Conservation (phyloP, 208 protist species). For the Trypanosoma melophagium region DNA sequence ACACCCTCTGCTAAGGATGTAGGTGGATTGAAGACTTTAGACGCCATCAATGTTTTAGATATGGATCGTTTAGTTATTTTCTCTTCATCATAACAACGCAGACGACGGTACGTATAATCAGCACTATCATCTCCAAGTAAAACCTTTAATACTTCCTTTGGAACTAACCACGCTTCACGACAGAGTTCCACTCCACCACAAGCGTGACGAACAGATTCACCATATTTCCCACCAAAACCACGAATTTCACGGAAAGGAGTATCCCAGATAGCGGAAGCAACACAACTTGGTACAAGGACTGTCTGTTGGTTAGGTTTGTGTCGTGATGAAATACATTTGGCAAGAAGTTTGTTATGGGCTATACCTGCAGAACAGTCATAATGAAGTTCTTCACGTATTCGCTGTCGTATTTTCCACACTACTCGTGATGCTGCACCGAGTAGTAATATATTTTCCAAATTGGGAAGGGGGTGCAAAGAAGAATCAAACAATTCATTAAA, state of each 20-base stretch:
- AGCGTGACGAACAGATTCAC: conserved; percentile 37
- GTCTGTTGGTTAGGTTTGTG: conserved; percentile 90
- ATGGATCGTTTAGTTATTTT: conserved; percentile 40
- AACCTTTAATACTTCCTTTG: conserved; percentile 13
- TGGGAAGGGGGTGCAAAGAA: conserved; percentile 46
- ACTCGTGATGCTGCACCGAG: conserved; percentile 66
- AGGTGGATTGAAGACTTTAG: conserved; percentile 62
- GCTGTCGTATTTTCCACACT: conserved; percentile 52
- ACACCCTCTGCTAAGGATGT: conserved; percentile 32
- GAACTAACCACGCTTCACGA: conserved; percentile 56
- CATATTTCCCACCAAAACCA: conserved; percentile 85
- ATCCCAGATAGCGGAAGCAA: conserved; percentile 59
- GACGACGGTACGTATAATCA: conserved; percentile 40
- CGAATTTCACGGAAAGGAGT: conserved; percentile 51
- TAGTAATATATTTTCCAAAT: conserved; percentile 46
- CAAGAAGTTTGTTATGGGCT: conserved; percentile 78
- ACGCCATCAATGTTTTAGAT: conserved; percentile 53
- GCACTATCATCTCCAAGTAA: conserved; percentile 18
- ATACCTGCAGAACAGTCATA: conserved; percentile 89
- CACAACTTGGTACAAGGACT: conserved; percentile 59
- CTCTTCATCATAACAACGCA: conserved; percentile 52
- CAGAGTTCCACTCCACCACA: conserved; percentile 43
- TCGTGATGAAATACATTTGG: conserved; percentile 76
- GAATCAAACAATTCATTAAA: conserved; percentile 53
- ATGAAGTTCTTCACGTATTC: conserved; percentile 58